These are phyloP conservation scores for Lentinus polychrous DNA, from an alignment of 1,284 basidiomycete species.

Conservation along the genomic window DNA sequence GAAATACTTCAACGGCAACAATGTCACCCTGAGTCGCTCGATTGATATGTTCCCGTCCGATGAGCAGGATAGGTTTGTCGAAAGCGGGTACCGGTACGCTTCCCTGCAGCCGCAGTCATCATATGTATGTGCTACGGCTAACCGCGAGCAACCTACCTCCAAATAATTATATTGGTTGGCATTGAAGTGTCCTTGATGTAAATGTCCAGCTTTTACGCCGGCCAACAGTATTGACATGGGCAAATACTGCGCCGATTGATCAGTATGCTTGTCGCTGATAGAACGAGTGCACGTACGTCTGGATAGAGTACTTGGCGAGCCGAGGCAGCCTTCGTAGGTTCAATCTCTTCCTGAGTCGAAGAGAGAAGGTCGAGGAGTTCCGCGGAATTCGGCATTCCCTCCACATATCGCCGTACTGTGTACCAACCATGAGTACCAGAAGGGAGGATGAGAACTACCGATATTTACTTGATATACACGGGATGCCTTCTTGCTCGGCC, in stretches of 20 bases:
- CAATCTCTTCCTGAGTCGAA: slow-evolving; percentile 53
- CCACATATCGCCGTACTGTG: slow-evolving; percentile 74
- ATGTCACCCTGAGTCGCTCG: slow-evolving; percentile 91
- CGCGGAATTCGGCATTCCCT: slow-evolving; percentile 56
- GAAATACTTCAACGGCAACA: slow-evolving; percentile 87
- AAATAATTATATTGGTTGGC: slow-evolving; percentile 96
- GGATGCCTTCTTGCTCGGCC: slow-evolving; percentile 66
- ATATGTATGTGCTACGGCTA: too few species aligned
- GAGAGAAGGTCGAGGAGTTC: slow-evolving; percentile 79
- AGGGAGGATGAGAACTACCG: neutral
- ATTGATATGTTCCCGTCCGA: slow-evolving; percentile 94
- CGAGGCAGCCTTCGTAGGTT: slow-evolving; percentile 47
- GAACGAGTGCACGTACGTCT: slow-evolving; percentile 47
- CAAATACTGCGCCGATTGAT: slow-evolving; percentile 60
- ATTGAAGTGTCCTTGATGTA: slow-evolving; percentile 92
- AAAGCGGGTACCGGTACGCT: slow-evolving; percentile 73
- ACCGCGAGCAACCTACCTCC: slow-evolving; percentile 48
- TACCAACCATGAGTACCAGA: neutral
- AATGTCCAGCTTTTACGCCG: slow-evolving; percentile 79
- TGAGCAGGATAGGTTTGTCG: slow-evolving; percentile 75
- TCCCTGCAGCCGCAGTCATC: slow-evolving; percentile 44
- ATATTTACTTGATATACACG: slow-evolving; percentile 52
- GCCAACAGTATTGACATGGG: slow-evolving; percentile 69
- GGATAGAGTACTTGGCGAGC: slow-evolving; percentile 66
- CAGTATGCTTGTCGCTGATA: neutral